Evolutionary conservation across 495 filamentous ascomycete species (phyloP).

Genomic region (Aspergillus heteromorphus): DNA sequence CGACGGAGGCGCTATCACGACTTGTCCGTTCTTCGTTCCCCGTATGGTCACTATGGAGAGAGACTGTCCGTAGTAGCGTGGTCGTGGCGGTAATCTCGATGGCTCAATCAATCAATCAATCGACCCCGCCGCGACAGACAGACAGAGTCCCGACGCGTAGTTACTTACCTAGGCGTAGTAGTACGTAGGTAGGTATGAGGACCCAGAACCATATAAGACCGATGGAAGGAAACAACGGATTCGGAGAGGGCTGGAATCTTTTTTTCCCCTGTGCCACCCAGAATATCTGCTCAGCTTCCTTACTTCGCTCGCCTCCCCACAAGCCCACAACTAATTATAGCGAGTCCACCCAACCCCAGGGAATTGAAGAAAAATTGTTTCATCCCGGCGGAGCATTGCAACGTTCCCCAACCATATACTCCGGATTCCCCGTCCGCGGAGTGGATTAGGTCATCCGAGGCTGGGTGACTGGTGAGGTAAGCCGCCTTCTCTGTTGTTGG

Average conservation of each 20-base stretch:
- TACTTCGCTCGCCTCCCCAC: constrained; percentile 6
- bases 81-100: neutral
- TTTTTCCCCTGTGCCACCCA: neutral
- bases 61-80: too few relatives aligned
- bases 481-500: constrained; percentile 3
- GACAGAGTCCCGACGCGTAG: neutral
- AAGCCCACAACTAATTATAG: constrained; percentile 4
- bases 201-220: constrained; percentile 6
- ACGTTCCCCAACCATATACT: neutral
- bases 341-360: neutral
- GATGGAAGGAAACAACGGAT: constrained; percentile 4
- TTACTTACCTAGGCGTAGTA: too few relatives aligned
- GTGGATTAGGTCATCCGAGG: constrained; percentile 1
- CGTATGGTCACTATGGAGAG: too few relatives aligned
- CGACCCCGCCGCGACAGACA: neutral
- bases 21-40: neutral
- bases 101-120: neutral
- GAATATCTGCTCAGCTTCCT: neutral
- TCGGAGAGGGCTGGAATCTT: neutral
- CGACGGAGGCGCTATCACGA: neutral
- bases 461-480: constrained; percentile 18
- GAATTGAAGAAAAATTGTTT: neutral
- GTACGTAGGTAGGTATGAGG: neutral
- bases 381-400: constrained; percentile 4
- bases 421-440: neutral